Base-by-base conservation (phyloP, 345 rosid species). In the Populus davidiana region DNA sequence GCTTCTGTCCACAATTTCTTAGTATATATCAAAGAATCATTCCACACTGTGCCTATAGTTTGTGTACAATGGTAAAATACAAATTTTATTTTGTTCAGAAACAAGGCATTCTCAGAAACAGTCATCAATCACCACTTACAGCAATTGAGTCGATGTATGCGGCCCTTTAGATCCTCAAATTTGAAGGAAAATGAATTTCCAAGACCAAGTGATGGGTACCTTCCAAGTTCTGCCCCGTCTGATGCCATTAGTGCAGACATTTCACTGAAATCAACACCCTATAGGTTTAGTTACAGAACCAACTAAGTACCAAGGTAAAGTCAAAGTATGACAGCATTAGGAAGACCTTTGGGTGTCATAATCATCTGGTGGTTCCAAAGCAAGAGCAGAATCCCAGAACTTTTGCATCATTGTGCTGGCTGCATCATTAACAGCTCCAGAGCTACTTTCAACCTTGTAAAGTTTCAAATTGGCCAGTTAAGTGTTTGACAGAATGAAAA, bases 351-450 rank as follows among this genome's bases (percentile, higher is more conserved):
- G 92, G 61, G 97, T 88, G 59, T 96, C 99, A 67, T 85, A 91
- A 82, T 94, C 97, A 78, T 93, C 98, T 29, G 91, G 87, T 27
- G 98, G 95, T 43, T 96, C 99, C 79, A 94, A 87, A 20, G 97
- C 88, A 84, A 96, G 94, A 18, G 98, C 92, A 33, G 98, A 94
- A 80, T 96, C 99, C 99, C 98, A 96, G 74, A 96, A 96, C 77
- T 92, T 96, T 79, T 96, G 99, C 99, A 94, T 92, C 97, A 96
- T 92, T 44, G 99, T 89, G 81, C 81, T 94, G n/a, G 97, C 88
- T 86, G 92, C 85, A 49, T 91, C 99, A 84, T 89, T 94, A 79
- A 88, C 98, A 81, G 94, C 90, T 77, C 97, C 98, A 33, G 97
- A 85, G 82, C 96, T 80, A 81, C 80, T 91, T 79, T 96, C 99